phyloP scores from a whole-genome alignment of 73 alveolate species.

The Paramecium pentaurelia region DNA sequence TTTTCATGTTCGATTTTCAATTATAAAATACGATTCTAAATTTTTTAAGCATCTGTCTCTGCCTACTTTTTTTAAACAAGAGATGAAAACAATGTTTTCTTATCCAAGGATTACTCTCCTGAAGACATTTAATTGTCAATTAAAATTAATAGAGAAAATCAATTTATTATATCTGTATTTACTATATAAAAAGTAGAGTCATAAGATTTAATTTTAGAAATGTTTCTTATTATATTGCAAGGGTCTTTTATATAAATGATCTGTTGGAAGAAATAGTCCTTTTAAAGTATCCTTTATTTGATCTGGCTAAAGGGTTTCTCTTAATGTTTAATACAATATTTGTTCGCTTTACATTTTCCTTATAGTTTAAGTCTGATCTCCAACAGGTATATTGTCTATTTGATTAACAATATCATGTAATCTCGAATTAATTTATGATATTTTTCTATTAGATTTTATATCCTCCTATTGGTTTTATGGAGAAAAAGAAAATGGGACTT shows the following conservation, averaged over 20 bases:
- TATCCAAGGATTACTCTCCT: not conserved
- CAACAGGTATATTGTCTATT: not conserved
- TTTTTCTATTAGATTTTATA: not conserved
- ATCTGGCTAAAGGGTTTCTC: constrained; percentile 16
- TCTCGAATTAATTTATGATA: not conserved
- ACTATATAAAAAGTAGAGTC: not conserved
- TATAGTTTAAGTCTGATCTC: not conserved
- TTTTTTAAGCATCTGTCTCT: not conserved
- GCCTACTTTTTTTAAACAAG: not conserved
- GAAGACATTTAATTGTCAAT: not conserved
- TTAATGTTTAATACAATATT: not conserved
- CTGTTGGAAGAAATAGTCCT: not conserved
- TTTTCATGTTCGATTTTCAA: constrained; percentile 14
- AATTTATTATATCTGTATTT: not conserved
- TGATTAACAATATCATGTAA: not conserved
- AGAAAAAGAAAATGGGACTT: not conserved
- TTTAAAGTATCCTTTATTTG: constrained; percentile 4
- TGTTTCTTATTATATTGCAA: not conserved
- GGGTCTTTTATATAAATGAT: not conserved
- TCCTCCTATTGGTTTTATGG: not conserved
- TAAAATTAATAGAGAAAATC: not conserved
- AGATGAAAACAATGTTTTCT: not conserved
- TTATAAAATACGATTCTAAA: not conserved
- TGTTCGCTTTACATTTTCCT: not conserved
- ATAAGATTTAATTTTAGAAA: constrained; percentile 8